Conservation (phyloP, 148 eudicot species). For the Amaranthus cruentus region DNA sequence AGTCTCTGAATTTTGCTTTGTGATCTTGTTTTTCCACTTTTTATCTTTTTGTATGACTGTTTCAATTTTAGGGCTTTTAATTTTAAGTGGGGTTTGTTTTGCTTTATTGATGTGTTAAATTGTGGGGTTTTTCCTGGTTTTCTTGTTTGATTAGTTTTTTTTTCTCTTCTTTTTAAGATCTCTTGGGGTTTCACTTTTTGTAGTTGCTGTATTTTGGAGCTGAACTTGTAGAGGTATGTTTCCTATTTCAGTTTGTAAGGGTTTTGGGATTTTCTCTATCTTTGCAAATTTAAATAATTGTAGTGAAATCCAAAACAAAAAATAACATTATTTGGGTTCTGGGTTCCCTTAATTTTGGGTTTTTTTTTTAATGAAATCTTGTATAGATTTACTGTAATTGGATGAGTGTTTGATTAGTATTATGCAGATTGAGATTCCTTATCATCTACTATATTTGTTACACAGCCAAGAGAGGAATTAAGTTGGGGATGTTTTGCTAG, state of each 20-base stretch:
- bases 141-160: not conserved
- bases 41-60: not conserved
- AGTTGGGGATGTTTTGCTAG: not conserved
- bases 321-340: not conserved
- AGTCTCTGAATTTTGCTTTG: conserved; percentile 8
- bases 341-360: not conserved
- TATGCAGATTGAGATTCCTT: not conserved
- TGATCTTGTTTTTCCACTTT: conserved; percentile 14
- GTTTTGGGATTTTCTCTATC: not conserved
- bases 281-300: not conserved
- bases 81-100: conserved; percentile 13
- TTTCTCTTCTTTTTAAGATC: not conserved
- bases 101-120: conserved; percentile 18
- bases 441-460: not conserved
- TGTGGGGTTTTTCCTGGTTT: conserved; percentile 12
- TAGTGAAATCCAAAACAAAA: not conserved
- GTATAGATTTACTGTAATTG: conserved; percentile 10
- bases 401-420: not conserved
- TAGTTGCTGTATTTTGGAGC: conserved; percentile 17
- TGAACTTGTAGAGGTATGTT: conserved; percentile 25
- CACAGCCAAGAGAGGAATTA: conserved; percentile 4
- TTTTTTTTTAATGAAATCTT: not conserved
- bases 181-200: not conserved
- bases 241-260: not conserved
- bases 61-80: conserved; percentile 13